Evolutionary conservation across 257 asterid species (phyloP).

Genomic region (Solanum sparsipilum): DNA sequence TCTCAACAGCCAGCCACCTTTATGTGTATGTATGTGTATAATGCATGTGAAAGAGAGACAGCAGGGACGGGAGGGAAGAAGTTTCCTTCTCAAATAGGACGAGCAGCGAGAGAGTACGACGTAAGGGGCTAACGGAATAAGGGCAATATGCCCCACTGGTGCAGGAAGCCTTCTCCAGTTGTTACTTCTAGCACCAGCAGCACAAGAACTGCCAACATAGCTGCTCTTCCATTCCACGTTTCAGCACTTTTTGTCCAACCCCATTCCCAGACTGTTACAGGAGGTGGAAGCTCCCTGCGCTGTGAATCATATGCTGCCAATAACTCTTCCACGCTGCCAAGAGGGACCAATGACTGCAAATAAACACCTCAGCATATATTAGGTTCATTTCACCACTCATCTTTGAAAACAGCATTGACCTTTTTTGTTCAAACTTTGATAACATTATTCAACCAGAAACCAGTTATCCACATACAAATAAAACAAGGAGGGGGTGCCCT

Average conservation of each 20-base stretch:
- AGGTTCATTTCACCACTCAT: background rate
- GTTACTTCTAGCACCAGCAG: slow-evolving; percentile 81
- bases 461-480: background rate
- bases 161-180: slow-evolving; percentile 92
- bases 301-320: slow-evolving; percentile 94
- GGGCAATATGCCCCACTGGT: slow-evolving; percentile 89
- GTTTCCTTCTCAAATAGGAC: background rate
- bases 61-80: background rate
- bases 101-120: background rate
- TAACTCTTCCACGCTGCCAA: slow-evolving; percentile 94
- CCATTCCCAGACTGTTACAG: slow-evolving; percentile 94
- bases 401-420: background rate
- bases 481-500: background rate
- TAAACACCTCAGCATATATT: background rate
- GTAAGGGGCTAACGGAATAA: slow-evolving; percentile 30
- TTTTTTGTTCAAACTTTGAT: background rate
- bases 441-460: background rate
- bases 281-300: slow-evolving; percentile 92
- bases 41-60: background rate
- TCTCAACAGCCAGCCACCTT: background rate
- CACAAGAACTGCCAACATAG: slow-evolving; percentile 89
- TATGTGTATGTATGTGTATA: background rate
- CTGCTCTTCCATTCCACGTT: slow-evolving; percentile 99
- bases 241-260: slow-evolving; percentile 99
- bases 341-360: slow-evolving; percentile 90